phyloP scores from a whole-genome alignment of 257 asterid species.

The Jacaranda mimosifolia region DNA sequence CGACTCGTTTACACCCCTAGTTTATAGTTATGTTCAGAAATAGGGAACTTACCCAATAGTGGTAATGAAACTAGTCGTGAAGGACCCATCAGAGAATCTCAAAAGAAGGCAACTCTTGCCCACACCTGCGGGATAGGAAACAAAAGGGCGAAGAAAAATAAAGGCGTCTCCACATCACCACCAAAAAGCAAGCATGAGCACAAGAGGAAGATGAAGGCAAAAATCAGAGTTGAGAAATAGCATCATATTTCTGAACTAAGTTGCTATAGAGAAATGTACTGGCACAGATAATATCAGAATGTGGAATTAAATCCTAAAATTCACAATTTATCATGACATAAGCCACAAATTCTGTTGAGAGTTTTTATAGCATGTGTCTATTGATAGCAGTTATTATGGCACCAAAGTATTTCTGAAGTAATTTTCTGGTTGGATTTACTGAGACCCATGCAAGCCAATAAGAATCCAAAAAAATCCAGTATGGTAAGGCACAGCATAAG shows the following conservation, averaged over 20 bases:
- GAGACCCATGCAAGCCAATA: background rate
- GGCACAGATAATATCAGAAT: background rate
- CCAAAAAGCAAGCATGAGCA: slow-evolving; percentile 25
- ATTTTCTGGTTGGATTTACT: background rate
- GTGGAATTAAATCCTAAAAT: background rate
- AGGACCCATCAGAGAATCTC: slow-evolving; percentile 92
- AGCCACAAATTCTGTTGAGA: background rate
- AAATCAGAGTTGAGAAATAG: background rate
- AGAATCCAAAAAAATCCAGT: background rate
- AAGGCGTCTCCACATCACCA: slow-evolving; percentile 4
- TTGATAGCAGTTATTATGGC: background rate
- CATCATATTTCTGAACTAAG: background rate
- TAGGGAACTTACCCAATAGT: slow-evolving; percentile 60
- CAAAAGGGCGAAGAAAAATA: slow-evolving; percentile 14
- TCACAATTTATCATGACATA: background rate
- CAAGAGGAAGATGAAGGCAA: background rate
- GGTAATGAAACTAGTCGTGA: slow-evolving; percentile 88
- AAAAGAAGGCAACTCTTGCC: slow-evolving; percentile 96
- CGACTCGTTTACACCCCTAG: no score
- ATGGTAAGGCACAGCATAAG: no score
- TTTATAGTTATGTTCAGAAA: slow-evolving; percentile 16
- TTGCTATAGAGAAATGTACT: background rate
- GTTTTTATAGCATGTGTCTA: no score
- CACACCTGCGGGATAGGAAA: slow-evolving; percentile 53
- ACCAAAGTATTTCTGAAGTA: background rate